phyloP scores from a whole-genome alignment of 2,329 filamentous ascomycete genomes.

The Coniella lustricola region DNA sequence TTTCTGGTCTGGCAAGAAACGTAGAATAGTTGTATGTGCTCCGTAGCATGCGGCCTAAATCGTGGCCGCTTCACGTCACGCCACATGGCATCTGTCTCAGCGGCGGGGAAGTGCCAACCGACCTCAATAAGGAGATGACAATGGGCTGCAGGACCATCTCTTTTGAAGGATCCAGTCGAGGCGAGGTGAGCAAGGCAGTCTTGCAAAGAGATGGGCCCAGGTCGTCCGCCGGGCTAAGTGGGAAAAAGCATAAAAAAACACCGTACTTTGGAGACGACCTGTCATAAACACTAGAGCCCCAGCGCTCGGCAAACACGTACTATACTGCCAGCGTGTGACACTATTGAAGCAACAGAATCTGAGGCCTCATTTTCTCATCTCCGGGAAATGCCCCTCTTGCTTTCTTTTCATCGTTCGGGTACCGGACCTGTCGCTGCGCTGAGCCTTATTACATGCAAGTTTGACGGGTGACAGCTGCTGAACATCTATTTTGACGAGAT shows the following conservation, averaged over 20 bases:
- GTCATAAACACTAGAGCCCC: too few relatives aligned
- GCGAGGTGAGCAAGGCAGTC: background rate
- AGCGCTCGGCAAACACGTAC: constrained; percentile 2
- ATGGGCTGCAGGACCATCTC: background rate
- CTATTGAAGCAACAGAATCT: constrained; percentile 3
- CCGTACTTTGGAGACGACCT: too few relatives aligned
- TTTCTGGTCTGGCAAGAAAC: too few relatives aligned
- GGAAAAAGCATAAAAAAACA: too few relatives aligned
- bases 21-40: too few relatives aligned
- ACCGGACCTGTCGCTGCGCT: constrained; percentile 2
- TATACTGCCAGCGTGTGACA: background rate
- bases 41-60: background rate
- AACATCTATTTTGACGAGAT: constrained; percentile 3
- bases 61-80: constrained; percentile 11
- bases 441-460: constrained; percentile 10
- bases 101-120: background rate
- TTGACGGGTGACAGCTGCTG: constrained; percentile 14
- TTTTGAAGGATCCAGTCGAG: background rate
- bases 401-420: background rate
- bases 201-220: too few relatives aligned
- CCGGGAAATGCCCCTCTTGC: constrained; percentile 4
- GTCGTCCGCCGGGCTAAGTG: background rate
- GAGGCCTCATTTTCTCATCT: background rate
- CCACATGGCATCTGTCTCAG: constrained; percentile 11
- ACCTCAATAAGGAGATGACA: background rate